A percentile compares a stretch with the other conserved stretches of the same genome.
These are phyloP conservation scores for Diatrype stigma DNA, from an alignment of 2,329 filamentous ascomycete species.

Conservation along the genomic window DNA sequence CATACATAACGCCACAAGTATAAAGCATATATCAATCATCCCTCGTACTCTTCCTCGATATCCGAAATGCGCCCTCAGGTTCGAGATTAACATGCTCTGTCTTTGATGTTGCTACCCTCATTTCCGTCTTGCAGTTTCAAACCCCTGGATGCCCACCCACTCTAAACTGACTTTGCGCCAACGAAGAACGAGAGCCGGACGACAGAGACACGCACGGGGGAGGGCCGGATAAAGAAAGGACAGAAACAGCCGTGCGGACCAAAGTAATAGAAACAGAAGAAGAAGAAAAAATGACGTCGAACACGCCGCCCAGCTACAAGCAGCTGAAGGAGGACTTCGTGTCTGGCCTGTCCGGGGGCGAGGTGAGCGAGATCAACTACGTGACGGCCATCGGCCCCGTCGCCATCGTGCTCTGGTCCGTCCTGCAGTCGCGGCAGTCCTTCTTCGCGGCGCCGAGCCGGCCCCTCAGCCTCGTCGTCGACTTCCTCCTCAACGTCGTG, in stretches of 20 bases:
- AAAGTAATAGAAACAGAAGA: no score
- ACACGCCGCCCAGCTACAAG: conserved; percentile 66
- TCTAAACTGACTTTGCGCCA: no score
- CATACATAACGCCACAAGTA: no score
- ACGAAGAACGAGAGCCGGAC: no score
- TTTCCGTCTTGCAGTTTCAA: no score
- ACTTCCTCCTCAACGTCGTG: conserved; percentile 83
- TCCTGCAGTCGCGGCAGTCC: conserved; percentile 75
- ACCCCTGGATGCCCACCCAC: no score
- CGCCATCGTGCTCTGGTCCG: conserved; percentile 81
- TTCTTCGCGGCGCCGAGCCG: conserved; percentile 82
- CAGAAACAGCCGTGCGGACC: neutral
- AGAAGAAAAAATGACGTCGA: conserved; percentile 26
- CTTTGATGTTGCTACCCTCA: no score
- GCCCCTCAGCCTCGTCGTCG: conserved; percentile 62
- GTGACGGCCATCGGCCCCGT: conserved; percentile 85
- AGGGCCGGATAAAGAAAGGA: neutral
- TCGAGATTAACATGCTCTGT: no score
- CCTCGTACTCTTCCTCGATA: no score
- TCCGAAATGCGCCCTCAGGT: no score
- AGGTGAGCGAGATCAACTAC: conserved; percentile 78
- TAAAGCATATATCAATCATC: no score
- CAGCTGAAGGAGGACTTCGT: conserved; percentile 93
- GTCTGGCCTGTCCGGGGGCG: conserved; percentile 80
- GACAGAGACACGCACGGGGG: no score